phyloP scores from a whole-genome alignment of 352 stramenopile genomes.

The Phytopythium helicoides region DNA sequence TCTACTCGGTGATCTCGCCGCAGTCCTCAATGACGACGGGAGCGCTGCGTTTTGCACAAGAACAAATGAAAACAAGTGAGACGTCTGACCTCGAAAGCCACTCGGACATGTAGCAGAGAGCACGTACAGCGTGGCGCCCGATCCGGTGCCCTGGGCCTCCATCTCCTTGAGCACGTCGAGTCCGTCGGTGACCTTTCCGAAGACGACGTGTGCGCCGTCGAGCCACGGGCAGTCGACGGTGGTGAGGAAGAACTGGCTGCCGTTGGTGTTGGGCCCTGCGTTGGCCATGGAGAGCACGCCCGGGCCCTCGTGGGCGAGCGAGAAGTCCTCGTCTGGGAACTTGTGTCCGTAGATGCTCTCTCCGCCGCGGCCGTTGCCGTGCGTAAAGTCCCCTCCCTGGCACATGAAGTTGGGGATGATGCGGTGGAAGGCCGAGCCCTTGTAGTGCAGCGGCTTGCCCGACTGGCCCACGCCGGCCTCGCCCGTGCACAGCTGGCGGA shows the following conservation, averaged over 20 bases:
- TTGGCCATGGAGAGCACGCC: conserved; percentile 97
- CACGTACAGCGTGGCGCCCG: conserved; percentile 85
- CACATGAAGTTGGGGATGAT: conserved; percentile 95
- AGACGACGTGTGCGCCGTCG: conserved; percentile 89
- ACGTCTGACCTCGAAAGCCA: too few relatives aligned
- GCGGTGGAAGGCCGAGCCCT: conserved; percentile 90
- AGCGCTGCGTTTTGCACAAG: conserved; percentile 17
- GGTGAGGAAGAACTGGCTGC: conserved; percentile 98
- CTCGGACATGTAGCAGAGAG: conserved; percentile 10
- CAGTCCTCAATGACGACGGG: conserved; percentile 95
- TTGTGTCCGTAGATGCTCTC: conserved; percentile 94
- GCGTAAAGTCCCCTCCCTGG: conserved; percentile 97
- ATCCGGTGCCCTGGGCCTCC: conserved; percentile 92
- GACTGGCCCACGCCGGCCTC: conserved; percentile 91
- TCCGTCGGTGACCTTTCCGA: conserved; percentile 94
- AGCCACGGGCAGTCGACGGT: conserved; percentile 91
- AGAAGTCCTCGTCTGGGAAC: conserved; percentile 97
- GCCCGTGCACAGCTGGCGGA: conserved; percentile 96
- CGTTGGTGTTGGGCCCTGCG: conserved; percentile 96
- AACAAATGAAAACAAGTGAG: conserved; percentile 1
- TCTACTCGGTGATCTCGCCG: conserved; percentile 85
- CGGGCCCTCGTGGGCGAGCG: conserved; percentile 87
- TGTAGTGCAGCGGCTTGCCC: conserved; percentile 85
- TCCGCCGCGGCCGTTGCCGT: conserved; percentile 82
- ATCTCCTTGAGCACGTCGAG: conserved; percentile 97